A percentile compares a stretch with the other conserved stretches of the same genome.
phyloP scores from a whole-genome alignment of 345 rosid species.

The Bruguiera parviflora region DNA sequence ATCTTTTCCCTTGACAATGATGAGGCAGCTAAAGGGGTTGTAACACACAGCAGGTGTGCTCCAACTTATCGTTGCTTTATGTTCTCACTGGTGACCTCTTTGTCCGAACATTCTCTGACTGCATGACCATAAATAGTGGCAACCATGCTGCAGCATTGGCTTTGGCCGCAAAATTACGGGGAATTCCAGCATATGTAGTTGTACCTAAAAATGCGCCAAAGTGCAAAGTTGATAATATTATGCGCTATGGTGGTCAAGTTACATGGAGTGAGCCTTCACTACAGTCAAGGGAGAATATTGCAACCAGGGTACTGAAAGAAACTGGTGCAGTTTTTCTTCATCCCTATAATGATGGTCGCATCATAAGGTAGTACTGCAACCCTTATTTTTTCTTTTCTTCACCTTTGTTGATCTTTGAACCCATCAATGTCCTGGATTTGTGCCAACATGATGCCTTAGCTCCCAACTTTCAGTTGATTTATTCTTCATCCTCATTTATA shows the following conservation, averaged over 20 bases:
- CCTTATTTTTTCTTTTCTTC: not conserved
- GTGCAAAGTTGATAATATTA: conserved; percentile 82
- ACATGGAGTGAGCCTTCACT: conserved; percentile 66
- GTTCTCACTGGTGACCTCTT: conserved; percentile 1
- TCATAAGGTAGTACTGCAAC: conserved; percentile 54
- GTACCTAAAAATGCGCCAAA: conserved; percentile 84
- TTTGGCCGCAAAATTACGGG: conserved; percentile 75
- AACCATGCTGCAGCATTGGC: conserved; percentile 97
- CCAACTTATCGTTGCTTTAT: not conserved
- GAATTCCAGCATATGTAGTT: conserved; percentile 70
- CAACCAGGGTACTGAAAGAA: conserved; percentile 57
- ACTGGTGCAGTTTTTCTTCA: conserved; percentile 80
- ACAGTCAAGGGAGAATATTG: conserved; percentile 64
- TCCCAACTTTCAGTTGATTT: not conserved
- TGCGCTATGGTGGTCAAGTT: conserved; percentile 76
- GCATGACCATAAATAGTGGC: conserved; percentile 47
- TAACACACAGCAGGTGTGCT: conserved; percentile 85
- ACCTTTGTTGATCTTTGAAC: not conserved
- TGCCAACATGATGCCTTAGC: no score
- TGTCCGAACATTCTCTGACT: conserved; percentile 16
- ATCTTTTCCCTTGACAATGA: conserved; percentile 57
- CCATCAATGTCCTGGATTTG: not conserved
- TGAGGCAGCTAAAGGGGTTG: conserved; percentile 78
- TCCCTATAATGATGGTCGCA: conserved; percentile 71
- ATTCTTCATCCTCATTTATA: not conserved